phyloP scores from a whole-genome alignment of 176 grass and related monocot species.

The Oryza glumipatula region DNA sequence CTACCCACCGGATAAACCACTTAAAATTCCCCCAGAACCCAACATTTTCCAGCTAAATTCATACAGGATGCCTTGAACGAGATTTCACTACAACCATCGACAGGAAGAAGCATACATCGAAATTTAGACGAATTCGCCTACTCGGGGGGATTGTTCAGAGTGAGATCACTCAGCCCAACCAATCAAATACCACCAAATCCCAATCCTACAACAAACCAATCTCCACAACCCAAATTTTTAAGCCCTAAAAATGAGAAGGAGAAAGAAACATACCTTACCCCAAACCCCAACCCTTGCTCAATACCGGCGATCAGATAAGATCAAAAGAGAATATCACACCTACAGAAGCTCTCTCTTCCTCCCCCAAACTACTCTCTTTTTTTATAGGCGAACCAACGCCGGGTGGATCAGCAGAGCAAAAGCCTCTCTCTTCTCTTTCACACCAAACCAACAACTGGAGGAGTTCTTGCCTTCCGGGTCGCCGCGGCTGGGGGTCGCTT shows the following conservation, averaged over 20 bases:
- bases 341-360: background rate
- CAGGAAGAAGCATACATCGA: background rate
- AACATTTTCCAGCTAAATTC: background rate
- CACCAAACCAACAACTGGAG: conserved; percentile 14
- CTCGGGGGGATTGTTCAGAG: background rate
- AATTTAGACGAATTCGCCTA: conserved; percentile 4
- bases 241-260: background rate
- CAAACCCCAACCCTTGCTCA: background rate
- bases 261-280: conserved; percentile 40
- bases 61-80: background rate
- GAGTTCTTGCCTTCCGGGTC: conserved; percentile 33
- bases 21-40: background rate
- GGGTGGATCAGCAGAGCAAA: background rate
- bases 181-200: background rate
- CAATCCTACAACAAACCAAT: background rate
- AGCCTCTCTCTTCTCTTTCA: background rate
- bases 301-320: background rate
- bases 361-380: background rate
- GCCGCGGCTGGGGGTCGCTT: conserved; percentile 46
- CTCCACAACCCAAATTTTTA: background rate
- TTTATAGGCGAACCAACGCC: conserved; percentile 41
- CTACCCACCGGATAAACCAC: background rate
- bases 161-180: background rate
- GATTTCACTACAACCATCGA: background rate
- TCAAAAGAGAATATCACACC: background rate